phyloP scores from a whole-genome alignment of 352 stramenopile genomes.

The Phytophthora cajani region DNA sequence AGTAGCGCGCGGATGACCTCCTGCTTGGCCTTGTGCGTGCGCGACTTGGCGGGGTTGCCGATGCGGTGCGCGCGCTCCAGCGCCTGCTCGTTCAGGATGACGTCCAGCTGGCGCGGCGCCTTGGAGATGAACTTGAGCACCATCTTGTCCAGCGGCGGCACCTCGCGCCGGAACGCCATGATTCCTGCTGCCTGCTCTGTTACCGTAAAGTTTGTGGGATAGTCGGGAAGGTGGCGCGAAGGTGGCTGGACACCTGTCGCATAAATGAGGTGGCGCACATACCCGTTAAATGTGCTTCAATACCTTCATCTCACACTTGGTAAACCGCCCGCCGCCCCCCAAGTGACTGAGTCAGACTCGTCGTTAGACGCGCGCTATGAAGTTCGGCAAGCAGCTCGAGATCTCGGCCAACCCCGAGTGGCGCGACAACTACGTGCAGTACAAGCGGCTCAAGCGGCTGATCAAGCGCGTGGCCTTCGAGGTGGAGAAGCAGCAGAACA shows the following conservation, averaged over 20 bases:
- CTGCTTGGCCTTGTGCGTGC: conserved; percentile 88
- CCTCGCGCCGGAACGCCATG: conserved; percentile 90
- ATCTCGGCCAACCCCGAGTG: conserved; percentile 88
- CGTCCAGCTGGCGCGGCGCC: conserved; percentile 60
- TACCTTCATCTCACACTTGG: conserved; percentile 25
- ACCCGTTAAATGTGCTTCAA: neutral
- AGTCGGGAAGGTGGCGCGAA: conserved; percentile 11
- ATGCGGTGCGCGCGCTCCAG: conserved; percentile 78
- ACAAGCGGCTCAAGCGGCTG: conserved; percentile 91
- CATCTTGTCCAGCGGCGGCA: conserved; percentile 81
- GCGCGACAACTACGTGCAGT: conserved; percentile 92
- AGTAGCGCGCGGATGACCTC: conserved; percentile 85
- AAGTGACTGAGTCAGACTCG: neutral
- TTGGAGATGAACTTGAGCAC: conserved; percentile 92
- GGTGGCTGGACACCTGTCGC: conserved; percentile 3
- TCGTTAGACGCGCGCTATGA: conserved; percentile 61
- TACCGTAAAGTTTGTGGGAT: neutral
- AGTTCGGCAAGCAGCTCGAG: conserved; percentile 94
- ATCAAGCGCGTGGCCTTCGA: conserved; percentile 92
- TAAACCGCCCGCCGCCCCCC: neutral
- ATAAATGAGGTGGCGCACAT: conserved; percentile 3
- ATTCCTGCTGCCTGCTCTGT: neutral
- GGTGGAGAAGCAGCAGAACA: conserved; percentile 81
- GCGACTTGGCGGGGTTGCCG: conserved; percentile 72
- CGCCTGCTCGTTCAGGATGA: conserved; percentile 79